A percentile compares a stretch with the other conserved stretches of the same genome.
phyloP scores from a whole-genome alignment of 1,284 basidiomycete genomes.

The Irpex sp. region DNA sequence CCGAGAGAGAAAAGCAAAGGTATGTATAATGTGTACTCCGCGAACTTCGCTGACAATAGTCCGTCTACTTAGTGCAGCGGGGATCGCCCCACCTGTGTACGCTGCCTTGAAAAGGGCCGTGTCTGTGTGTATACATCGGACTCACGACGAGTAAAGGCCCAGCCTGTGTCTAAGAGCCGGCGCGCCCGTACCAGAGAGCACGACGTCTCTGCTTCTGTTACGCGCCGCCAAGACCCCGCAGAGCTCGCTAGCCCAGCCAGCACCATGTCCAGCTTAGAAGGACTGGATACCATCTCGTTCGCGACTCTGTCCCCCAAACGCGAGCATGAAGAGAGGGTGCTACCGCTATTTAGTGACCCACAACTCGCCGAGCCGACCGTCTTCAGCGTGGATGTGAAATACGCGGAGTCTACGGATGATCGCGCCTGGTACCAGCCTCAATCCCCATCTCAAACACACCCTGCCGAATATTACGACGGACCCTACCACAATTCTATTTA shows the following conservation, averaged over 20 bases:
- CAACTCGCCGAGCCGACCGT: not conserved
- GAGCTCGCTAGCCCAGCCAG: slow-evolving; percentile 1
- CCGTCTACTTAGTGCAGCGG: slow-evolving; percentile 35
- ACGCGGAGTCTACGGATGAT: not conserved
- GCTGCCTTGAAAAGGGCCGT: slow-evolving; percentile 37
- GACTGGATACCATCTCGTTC: slow-evolving; percentile 6
- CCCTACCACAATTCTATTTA: not conserved
- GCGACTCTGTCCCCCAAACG: slow-evolving; percentile 15
- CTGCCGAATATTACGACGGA: not conserved
- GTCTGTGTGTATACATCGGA: slow-evolving; percentile 36
- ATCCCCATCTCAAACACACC: not conserved
- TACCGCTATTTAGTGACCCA: not conserved
- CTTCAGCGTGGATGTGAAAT: not conserved
- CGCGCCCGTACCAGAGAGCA: not conserved
- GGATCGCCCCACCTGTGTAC: slow-evolving; percentile 34
- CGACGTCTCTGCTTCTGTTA: not conserved
- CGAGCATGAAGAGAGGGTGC: slow-evolving; percentile 16
- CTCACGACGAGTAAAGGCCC: slow-evolving; percentile 14
- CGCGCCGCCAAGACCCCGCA: not conserved
- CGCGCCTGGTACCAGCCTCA: not conserved
- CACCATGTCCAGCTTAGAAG: slow-evolving; percentile 1
- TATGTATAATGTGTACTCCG: slow-evolving; percentile 15
- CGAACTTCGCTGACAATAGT: not conserved
- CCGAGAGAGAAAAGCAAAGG: slow-evolving; percentile 44
- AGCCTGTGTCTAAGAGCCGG: not conserved